Evolutionary conservation across 495 filamentous ascomycete species (phyloP).

Genomic region (Pyronema omphalodes): DNA sequence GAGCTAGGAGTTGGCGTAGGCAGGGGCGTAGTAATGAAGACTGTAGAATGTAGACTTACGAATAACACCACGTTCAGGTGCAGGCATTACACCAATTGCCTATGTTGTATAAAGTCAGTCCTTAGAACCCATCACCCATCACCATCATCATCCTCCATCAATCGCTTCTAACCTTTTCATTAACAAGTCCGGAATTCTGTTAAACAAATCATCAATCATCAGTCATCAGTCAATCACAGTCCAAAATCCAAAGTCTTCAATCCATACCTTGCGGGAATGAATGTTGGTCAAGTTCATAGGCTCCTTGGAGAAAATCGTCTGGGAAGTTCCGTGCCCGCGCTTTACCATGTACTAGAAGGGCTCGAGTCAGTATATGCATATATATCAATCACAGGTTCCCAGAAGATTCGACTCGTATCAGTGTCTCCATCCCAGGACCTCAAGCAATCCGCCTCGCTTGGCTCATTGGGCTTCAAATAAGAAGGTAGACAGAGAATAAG

Average conservation of each 20-base stretch:
- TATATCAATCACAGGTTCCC: too few species aligned
- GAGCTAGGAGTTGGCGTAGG: not conserved
- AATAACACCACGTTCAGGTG: constrained; percentile 48
- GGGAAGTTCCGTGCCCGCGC: constrained; percentile 49
- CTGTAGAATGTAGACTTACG: too few species aligned
- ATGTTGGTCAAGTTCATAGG: constrained; percentile 79
- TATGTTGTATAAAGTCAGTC: constrained; percentile 24
- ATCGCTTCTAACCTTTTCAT: constrained; percentile 58
- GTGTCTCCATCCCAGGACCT: too few species aligned
- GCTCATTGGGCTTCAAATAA: too few species aligned
- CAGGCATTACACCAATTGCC: constrained; percentile 59
- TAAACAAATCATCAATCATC: constrained; percentile 25
- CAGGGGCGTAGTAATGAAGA: too few species aligned
- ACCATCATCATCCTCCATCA: not conserved
- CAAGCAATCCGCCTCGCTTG: too few species aligned
- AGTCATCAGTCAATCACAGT: not conserved
- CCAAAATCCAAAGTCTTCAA: not conserved
- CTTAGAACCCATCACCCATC: not conserved
- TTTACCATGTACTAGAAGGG: constrained; percentile 51
- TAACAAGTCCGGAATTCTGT: constrained; percentile 76
- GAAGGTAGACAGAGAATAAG: too few species aligned
- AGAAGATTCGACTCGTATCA: not conserved
- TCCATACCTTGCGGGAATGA: constrained; percentile 70
- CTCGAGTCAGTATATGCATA: not conserved
- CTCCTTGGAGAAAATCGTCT: constrained; percentile 79